phyloP scores from a whole-genome alignment of 441 rosid species.

The Aquilaria agallochum region DNA sequence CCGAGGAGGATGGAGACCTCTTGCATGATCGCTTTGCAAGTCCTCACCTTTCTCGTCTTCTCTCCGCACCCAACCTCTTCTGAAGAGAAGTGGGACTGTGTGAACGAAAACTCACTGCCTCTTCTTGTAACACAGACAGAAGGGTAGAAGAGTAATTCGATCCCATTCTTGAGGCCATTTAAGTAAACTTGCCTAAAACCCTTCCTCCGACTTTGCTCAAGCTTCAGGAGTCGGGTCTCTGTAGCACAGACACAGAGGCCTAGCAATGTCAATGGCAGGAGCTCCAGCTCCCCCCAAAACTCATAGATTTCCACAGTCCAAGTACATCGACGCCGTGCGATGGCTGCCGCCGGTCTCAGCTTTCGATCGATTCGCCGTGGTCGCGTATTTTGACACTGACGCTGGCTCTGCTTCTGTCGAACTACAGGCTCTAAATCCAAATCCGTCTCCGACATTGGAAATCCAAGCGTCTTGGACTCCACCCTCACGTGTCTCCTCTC shows the following conservation, averaged over 20 bases:
- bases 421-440: constrained; percentile 40
- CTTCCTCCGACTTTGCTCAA: no score
- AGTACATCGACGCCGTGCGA: constrained; percentile 62
- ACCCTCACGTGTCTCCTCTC: constrained; percentile 66
- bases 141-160: not conserved
- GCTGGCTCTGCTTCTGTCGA: constrained; percentile 46
- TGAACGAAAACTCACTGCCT: not conserved
- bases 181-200: not conserved
- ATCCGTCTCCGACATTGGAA: constrained; percentile 20
- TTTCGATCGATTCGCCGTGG: constrained; percentile 44
- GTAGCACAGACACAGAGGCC: constrained; percentile 8
- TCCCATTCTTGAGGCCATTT: not conserved
- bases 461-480: constrained; percentile 48
- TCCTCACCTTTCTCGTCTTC: not conserved
- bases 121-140: not conserved
- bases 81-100: not conserved
- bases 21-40: constrained; percentile 29
- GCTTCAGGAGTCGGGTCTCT: no score
- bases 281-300: constrained; percentile 36
- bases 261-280: constrained; percentile 45
- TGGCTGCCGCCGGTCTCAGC: constrained; percentile 83
- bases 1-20: constrained; percentile 14
- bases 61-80: not conserved
- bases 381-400: constrained; percentile 54
- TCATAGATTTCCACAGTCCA: constrained; percentile 51